phyloP scores from a whole-genome alignment of 1,139 yeast genomes.

The Saccharomyces hybrid region DNA sequence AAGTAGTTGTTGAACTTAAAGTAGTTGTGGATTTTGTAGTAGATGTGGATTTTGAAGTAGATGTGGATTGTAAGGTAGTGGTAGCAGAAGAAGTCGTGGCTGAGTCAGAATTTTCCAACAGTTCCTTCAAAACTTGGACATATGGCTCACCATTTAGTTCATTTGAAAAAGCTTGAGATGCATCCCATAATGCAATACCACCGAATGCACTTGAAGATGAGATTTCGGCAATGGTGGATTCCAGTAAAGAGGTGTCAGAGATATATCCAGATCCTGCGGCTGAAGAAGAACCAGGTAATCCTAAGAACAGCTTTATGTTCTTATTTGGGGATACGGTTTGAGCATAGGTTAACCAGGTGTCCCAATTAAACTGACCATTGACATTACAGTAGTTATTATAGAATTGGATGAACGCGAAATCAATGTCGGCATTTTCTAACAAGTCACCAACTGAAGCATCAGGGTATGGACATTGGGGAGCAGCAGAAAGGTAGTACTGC shows the following conservation, averaged over 20 bases:
- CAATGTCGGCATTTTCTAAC: conserved; percentile 54
- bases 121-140: conserved; percentile 30
- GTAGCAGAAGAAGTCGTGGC: conserved; percentile 25
- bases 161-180: conserved; percentile 67
- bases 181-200: conserved; percentile 90
- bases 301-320: conserved; percentile 56
- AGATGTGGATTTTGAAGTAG: not conserved
- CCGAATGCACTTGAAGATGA: conserved; percentile 50
- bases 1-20: conserved; percentile 1
- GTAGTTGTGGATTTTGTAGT: not conserved
- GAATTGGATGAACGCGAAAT: conserved; percentile 85
- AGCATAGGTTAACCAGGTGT: conserved; percentile 74
- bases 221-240: conserved; percentile 36
- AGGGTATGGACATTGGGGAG: conserved; percentile 93
- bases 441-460: conserved; percentile 75
- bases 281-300: conserved; percentile 61
- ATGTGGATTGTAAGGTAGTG: conserved; percentile 3
- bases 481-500: conserved; percentile 74
- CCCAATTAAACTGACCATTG: conserved; percentile 64
- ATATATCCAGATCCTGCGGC: conserved; percentile 71
- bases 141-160: conserved; percentile 37
- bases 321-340: conserved; percentile 54
- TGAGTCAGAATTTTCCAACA: conserved; percentile 20
- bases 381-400: conserved; percentile 82
- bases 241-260: conserved; percentile 37